Evolutionary conservation across 176 grass and related monocot genomes (phyloP).

Genomic region (Aegilops longissima): DNA sequence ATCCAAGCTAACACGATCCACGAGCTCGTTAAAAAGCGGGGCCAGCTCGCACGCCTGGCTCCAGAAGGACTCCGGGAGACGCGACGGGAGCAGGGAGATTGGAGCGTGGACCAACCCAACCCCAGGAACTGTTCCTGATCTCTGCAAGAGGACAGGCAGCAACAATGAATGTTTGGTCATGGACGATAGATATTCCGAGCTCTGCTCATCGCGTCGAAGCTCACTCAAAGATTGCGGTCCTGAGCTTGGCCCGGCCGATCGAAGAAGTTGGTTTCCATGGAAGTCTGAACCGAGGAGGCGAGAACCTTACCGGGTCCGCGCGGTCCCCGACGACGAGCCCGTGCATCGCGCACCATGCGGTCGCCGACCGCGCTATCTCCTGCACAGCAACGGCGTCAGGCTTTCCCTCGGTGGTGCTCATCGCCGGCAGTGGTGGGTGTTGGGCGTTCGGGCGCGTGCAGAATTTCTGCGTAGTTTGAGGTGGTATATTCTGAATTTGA

Average conservation of each 20-base stretch:
- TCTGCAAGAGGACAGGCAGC: constrained; percentile 41
- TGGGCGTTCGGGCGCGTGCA: not conserved
- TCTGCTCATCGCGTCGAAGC: not conserved
- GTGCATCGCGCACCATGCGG: constrained; percentile 60
- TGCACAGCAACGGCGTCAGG: constrained; percentile 1
- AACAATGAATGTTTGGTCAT: not conserved
- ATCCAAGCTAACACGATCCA: constrained; percentile 86
- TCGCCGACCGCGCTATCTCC: constrained; percentile 51
- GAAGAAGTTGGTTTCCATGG: not conserved
- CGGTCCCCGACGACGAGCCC: constrained; percentile 76
- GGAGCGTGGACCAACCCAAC: constrained; percentile 88
- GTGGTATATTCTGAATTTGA: not conserved
- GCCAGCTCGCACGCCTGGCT: constrained; percentile 79
- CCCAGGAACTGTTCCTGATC: constrained; percentile 65
- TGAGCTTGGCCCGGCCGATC: not conserved
- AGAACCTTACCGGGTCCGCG: constrained; percentile 37
- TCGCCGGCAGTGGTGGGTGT: not conserved
- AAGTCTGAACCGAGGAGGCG: not conserved
- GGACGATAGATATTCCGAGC: not conserved
- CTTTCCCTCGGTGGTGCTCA: constrained; percentile 23
- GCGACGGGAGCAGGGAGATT: constrained; percentile 55
- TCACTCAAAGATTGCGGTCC: not conserved
- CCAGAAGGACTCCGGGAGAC: constrained; percentile 56
- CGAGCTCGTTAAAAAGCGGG: constrained; percentile 83
- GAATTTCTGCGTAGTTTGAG: not conserved